Base-by-base conservation (phyloP, 768 basidiomycete genomes). In the Naganishia vaughanmartiniae region DNA sequence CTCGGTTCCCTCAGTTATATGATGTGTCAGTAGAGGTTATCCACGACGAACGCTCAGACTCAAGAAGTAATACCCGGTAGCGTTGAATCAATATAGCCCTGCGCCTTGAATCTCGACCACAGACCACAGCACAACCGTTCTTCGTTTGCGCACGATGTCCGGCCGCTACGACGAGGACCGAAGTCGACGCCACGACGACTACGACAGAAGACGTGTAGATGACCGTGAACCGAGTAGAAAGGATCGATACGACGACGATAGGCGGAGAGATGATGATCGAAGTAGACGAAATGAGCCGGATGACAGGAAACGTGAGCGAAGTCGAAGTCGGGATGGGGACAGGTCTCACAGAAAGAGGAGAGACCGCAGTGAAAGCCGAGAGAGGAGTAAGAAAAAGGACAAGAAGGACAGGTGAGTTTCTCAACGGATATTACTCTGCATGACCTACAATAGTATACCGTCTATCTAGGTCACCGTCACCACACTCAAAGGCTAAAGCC, bases 401-500 rank as follows among this genome's bases (percentile, higher is more conserved):
- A 82, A 75, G 83, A 81, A 72, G 80, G 83, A 67, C 86, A 85
- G 78, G 86, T 85, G 86, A 24, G 39, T 54, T 46, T 21, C 0
- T 28, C 39, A 4, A 42, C 42, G 26, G 24, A 30, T 48, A 9
- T 65, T 28, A 53, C 21, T 14, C 15, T 65, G 31, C 66, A 71
- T 92, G 45, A 54, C 68, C 19, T 10, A 28, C 4, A 42, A 7
- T 30, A 9, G 24, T 26, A 39, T 19, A 17, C n/a, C 11, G 6
- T 51, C 75, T 75, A 56, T 74, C 77, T 30, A 71, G 91, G 77
- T 89, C 88, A 69, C 93, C 90, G 77, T 85, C 91, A 42, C 92
- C 91, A 73, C 92, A 89, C 77, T 91, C 90, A n/a, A 88, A 89
- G 77, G 91, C 93, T 73, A 85, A 92, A 51, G 87, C 84, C 75